Evolutionary conservation across 2,329 filamentous ascomycete genomes (phyloP).

Genomic region (Corinectria fuckeliana): DNA sequence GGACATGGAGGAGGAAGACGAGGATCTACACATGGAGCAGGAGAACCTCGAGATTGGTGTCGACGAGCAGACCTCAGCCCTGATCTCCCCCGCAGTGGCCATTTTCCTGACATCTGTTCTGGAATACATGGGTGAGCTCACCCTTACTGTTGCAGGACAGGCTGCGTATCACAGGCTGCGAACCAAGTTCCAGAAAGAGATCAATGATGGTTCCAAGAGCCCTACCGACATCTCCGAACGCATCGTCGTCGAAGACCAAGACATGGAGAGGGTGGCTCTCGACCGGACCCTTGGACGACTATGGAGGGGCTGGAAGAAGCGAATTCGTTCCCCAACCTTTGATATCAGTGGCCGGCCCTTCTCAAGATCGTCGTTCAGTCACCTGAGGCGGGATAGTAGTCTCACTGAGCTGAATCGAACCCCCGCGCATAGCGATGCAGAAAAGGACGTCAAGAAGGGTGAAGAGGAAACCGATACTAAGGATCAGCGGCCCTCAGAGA

Average conservation of each 20-base stretch:
- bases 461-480: constrained; percentile 31
- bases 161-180: constrained; percentile 76
- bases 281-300: constrained; percentile 87
- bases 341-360: constrained; percentile 57
- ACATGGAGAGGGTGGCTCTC: constrained; percentile 91
- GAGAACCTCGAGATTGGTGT: constrained; percentile 70
- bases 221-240: constrained; percentile 63
- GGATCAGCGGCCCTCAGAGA: constrained; percentile 46
- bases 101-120: constrained; percentile 96
- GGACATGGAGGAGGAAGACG: constrained; percentile 97
- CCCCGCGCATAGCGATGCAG: constrained; percentile 41
- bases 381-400: constrained; percentile 44
- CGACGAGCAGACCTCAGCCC: constrained; percentile 66
- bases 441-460: constrained; percentile 23
- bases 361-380: constrained; percentile 52
- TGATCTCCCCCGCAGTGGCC: constrained; percentile 87
- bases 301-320: constrained; percentile 96
- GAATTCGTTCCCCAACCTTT: constrained; percentile 65
- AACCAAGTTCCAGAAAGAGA: constrained; percentile 63
- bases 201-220: constrained; percentile 57
- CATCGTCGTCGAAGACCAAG: constrained; percentile 84
- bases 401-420: constrained; percentile 41
- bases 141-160: constrained; percentile 84
- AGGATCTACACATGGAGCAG: constrained; percentile 85
- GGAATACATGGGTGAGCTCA: constrained; percentile 92